These are phyloP conservation scores for Backusella sp. DNA, from an alignment of 192 early-diverging fungal species.

Conservation along the genomic window DNA sequence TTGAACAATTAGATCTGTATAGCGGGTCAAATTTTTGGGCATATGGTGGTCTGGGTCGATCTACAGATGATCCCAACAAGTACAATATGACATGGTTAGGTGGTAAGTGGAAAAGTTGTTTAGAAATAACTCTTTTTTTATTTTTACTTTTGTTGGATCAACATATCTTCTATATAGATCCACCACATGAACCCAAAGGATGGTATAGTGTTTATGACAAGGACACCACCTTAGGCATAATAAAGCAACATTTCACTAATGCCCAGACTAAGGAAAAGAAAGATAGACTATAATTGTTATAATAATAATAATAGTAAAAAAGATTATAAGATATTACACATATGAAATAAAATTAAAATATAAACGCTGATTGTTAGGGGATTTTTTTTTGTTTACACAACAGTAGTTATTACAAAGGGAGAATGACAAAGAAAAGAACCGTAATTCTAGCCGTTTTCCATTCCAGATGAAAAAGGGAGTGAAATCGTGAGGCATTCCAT, in stretches of 20 bases:
- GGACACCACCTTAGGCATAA: constrained; percentile 34
- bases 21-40: constrained; percentile 67
- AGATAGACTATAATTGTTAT: not conserved
- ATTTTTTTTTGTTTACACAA: constrained; percentile 8
- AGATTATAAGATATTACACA: not conserved
- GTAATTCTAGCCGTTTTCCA: constrained; percentile 1
- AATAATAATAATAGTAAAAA: not conserved
- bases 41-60: constrained; percentile 51
- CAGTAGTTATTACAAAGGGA: not conserved
- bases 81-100: constrained; percentile 50
- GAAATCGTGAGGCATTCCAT: not conserved
- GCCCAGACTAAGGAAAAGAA: not conserved
- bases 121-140: not conserved
- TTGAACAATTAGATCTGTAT: constrained; percentile 27
- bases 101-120: not conserved
- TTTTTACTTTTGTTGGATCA: not conserved
- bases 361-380: not conserved
- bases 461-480: constrained; percentile 4
- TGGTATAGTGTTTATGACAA: constrained; percentile 68
- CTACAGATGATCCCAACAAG: constrained; percentile 33
- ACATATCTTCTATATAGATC: constrained; percentile 14
- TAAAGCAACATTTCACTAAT: constrained; percentile 14
- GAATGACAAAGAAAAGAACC: constrained; percentile 2
- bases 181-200: constrained; percentile 40
- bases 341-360: constrained; percentile 6